Base-by-base conservation (phyloP, 352 stramenopile genomes). In the Globisporangium lucens region DNA sequence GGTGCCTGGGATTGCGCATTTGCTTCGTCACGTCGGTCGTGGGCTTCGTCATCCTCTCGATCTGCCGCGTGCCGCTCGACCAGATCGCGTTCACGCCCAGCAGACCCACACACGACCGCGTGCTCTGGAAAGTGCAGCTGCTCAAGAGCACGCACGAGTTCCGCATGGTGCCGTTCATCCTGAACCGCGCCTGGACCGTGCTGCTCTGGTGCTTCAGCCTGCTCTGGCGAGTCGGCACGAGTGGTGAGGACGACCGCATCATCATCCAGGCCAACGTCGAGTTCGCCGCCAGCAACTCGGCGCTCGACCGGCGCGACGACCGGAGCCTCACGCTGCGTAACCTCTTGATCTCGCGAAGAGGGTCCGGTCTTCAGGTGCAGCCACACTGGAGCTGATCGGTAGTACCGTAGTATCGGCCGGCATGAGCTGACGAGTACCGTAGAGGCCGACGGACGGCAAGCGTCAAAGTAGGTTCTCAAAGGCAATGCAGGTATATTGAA, bases 261-360 rank as follows among this genome's bases (percentile, higher is more conserved):
- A 59, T 65, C 46, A 49, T 69, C 17, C 64, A 69, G 29, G 43
- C 43, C 41, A 41, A 64, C 43, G 64, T 65, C 56, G 38, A 65
- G 22, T 64, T 69, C 15, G 33, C 24, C 8, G 27, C 43, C 10
- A 27, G 20, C n/a, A 17, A 7, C 20, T 13, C 20, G 5, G 8
- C 47, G n/a, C 47, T 55, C 47, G n/a, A 55, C 47, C 47, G n/a
- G 3, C n/a, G 47, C 47, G 47, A 55, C 47, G 47, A 9, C 3
- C 49, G 13, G n/a, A 17, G 3, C 7, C 2, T 30, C 49, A 56
- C 22, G 49, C 49, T 56, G 22, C 49, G 49, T 10, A 56, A 33
- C 49, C 49, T 56, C n/a, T 29, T 56, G 3, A 29, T 56, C 13
- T 17, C 13, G 22, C 49, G n/a, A 2, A 0, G 22, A 4, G 10